A percentile compares a stretch with the other conserved stretches of the same genome.
These are phyloP conservation scores for Xylaria digitata DNA, from an alignment of 2,329 filamentous ascomycete genomes.

Conservation along the genomic window DNA sequence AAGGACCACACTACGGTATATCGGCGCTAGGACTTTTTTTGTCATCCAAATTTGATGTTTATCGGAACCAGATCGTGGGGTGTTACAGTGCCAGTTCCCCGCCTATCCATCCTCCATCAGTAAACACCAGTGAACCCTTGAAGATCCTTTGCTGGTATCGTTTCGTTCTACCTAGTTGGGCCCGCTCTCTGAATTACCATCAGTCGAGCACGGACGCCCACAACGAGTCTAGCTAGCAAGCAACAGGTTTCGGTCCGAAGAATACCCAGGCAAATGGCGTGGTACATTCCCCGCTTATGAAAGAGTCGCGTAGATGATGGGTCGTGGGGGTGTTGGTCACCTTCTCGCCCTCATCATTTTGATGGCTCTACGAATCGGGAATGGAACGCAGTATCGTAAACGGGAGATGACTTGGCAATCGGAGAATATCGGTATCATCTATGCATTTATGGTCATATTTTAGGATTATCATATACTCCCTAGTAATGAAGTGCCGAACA, in stretches of 20 bases:
- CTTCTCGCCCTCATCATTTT: slow-evolving; percentile 13
- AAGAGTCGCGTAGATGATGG: slow-evolving; percentile 11
- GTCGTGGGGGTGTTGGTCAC: slow-evolving; percentile 27
- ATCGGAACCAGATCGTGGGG: slow-evolving; percentile 26
- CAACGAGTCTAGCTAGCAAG: slow-evolving; percentile 24
- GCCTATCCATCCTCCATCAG: slow-evolving; percentile 20
- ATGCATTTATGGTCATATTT: slow-evolving; percentile 30
- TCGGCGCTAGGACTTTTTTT: slow-evolving; percentile 31
- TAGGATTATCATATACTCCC: slow-evolving; percentile 23
- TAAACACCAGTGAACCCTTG: slow-evolving; percentile 9
- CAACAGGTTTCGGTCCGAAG: slow-evolving; percentile 25
- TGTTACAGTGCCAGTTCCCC: slow-evolving; percentile 29
- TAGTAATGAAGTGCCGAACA: slow-evolving; percentile 11
- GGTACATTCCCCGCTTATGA: slow-evolving; percentile 17
- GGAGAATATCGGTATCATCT: slow-evolving; percentile 26
- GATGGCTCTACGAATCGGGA: slow-evolving; percentile 10
- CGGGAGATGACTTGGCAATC: slow-evolving; percentile 24
- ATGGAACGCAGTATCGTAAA: background rate
- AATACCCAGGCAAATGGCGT: slow-evolving; percentile 27
- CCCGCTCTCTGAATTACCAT: slow-evolving; percentile 21
- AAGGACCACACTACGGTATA: slow-evolving; percentile 21
- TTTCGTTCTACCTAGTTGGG: slow-evolving; percentile 12
- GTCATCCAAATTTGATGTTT: slow-evolving; percentile 13
- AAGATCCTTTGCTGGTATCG: slow-evolving; percentile 14
- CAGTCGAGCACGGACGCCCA: slow-evolving; percentile 7